Evolutionary conservation across 2,329 filamentous ascomycete species (phyloP).

Genomic region (Fusarium sp.): DNA sequence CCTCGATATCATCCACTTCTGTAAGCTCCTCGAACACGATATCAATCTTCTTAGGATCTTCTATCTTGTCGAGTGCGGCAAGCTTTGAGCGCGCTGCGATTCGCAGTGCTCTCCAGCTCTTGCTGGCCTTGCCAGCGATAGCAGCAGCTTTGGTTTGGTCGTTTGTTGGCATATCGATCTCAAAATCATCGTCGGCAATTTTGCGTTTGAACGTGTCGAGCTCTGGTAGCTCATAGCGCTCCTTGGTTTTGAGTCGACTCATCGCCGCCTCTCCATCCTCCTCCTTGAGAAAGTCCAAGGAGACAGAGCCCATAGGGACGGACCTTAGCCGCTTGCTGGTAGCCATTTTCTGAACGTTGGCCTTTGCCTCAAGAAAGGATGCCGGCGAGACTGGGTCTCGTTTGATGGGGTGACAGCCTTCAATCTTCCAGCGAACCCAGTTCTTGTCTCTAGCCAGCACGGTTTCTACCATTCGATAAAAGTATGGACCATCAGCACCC

Average conservation of each 20-base stretch:
- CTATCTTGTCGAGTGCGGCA: conserved; percentile 85
- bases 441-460: conserved; percentile 97
- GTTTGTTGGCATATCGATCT: conserved; percentile 82
- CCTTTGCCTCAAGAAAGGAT: conserved; percentile 76
- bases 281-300: conserved; percentile 82
- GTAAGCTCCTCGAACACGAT: conserved; percentile 64
- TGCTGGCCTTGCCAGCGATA: conserved; percentile 81
- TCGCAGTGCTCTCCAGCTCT: conserved; percentile 89
- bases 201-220: conserved; percentile 76
- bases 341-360: conserved; percentile 71
- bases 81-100: conserved; percentile 80
- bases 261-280: conserved; percentile 68
- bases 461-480: conserved; percentile 96
- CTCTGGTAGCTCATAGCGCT: conserved; percentile 75
- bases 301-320: conserved; percentile 75
- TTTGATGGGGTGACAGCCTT: conserved; percentile 89
- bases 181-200: conserved; percentile 83
- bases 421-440: conserved; percentile 98
- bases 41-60: conserved; percentile 78
- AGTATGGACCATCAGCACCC: conserved; percentile 87
- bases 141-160: conserved; percentile 65
- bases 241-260: conserved; percentile 73
- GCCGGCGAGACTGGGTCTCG: conserved; percentile 74
- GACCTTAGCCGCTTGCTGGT: conserved; percentile 76
- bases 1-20: conserved; percentile 50